Percentiles rank a stretch among this genome's conserved stretches.
These are phyloP conservation scores for Prunus campanulata DNA, from an alignment of 306 rosid species.

Conservation along the genomic window DNA sequence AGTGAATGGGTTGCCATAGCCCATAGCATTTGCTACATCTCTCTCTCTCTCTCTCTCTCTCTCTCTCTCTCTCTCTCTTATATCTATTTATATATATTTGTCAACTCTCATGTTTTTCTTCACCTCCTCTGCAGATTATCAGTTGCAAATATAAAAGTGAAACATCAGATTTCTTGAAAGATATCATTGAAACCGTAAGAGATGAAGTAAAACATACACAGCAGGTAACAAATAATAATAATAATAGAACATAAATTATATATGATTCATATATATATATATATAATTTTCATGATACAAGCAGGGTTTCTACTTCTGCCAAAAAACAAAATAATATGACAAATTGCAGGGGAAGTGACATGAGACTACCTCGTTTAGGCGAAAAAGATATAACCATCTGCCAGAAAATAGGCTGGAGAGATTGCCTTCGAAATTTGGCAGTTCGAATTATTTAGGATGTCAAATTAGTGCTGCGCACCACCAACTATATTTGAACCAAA, in stretches of 20 bases:
- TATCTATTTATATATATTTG: constrained; percentile 17
- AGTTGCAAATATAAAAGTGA: neutral
- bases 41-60: constrained; percentile 5
- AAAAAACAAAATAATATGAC: neutral
- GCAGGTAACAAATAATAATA: neutral
- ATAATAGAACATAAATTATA: neutral
- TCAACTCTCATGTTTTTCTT: constrained; percentile 46
- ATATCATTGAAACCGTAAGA: constrained; percentile 17
- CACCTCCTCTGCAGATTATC: constrained; percentile 25
- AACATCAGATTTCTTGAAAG: constrained; percentile 13
- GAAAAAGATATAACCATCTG: neutral
- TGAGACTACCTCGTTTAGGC: neutral
- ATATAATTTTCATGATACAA: neutral
- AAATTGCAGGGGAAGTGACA: neutral
- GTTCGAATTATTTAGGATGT: neutral
- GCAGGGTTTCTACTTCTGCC: too few species aligned
- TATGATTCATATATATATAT: neutral
- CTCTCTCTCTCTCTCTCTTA: neutral
- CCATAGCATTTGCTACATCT: constrained; percentile 30
- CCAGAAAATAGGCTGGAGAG: neutral
- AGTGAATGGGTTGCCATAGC: constrained; percentile 40
- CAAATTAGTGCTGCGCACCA: neutral
- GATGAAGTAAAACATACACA: neutral
- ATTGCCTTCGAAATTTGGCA: neutral
- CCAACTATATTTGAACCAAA: neutral